Evolutionary conservation across 2,329 filamentous ascomycete species (phyloP).

Genomic region (Didymella arachidicola): DNA sequence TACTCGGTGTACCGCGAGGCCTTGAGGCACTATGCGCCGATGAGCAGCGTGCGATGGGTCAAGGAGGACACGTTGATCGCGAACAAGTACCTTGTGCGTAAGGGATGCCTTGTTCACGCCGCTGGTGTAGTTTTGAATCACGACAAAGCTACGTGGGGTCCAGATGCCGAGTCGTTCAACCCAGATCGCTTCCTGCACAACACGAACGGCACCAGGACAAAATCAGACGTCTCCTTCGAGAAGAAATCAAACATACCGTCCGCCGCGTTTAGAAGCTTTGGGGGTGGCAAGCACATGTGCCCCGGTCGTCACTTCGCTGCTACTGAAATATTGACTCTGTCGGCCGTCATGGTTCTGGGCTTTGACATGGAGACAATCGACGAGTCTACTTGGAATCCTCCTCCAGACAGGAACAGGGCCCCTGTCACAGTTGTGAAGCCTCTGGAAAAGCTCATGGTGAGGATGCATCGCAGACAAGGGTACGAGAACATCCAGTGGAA

Average conservation of each 20-base stretch:
- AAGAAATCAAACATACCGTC: background rate
- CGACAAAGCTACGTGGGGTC: background rate
- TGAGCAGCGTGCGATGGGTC: background rate
- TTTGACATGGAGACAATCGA: background rate
- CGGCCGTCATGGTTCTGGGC: background rate
- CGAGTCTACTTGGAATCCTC: background rate
- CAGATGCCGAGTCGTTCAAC: background rate
- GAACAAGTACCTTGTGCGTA: background rate
- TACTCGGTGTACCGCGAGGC: background rate
- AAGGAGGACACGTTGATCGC: background rate
- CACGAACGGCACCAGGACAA: background rate
- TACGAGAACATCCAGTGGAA: background rate
- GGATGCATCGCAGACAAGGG: background rate
- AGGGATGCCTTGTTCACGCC: background rate
- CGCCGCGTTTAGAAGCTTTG: background rate
- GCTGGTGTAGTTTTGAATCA: background rate
- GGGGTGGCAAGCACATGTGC: background rate
- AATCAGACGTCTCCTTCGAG: background rate
- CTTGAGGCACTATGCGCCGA: background rate
- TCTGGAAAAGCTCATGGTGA: background rate
- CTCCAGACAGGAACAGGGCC: background rate
- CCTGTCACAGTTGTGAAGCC: background rate
- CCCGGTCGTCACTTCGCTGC: background rate
- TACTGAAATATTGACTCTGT: background rate
- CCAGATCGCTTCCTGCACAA: background rate